phyloP scores from a whole-genome alignment of 1,139 yeast genomes.

The Taphrina flavorubra region DNA sequence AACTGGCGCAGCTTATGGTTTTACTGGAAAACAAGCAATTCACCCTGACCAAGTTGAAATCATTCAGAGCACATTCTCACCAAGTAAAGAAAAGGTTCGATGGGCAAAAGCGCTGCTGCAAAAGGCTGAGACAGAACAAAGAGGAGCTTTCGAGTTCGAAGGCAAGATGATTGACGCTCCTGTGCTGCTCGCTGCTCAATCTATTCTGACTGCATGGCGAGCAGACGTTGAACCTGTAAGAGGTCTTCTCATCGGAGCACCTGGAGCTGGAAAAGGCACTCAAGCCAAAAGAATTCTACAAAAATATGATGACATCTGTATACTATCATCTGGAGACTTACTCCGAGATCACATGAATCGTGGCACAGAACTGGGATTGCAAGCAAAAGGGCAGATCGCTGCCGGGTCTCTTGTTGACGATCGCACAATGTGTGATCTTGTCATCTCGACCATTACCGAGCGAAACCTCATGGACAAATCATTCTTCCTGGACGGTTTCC shows the following conservation, averaged over 20 bases:
- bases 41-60: conserved; percentile 31
- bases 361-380: conserved; percentile 86
- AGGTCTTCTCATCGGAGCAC: conserved; percentile 80
- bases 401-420: conserved; percentile 96
- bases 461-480: conserved; percentile 26
- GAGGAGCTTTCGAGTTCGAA: conserved; percentile 37
- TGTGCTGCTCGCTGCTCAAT: conserved; percentile 19
- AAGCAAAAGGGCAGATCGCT: conserved; percentile 98
- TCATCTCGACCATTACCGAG: conserved; percentile 55
- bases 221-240: conserved; percentile 50
- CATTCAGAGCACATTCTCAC: conserved; percentile 25
- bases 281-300: conserved; percentile 69
- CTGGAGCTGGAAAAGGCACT: conserved; percentile 94
- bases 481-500: conserved; percentile 98
- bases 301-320: conserved; percentile 57
- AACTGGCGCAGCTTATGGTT: conserved; percentile 37
- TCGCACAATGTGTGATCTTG: conserved; percentile 98
- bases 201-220: conserved; percentile 5
- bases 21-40: conserved; percentile 37
- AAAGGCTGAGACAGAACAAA: conserved; percentile 8
- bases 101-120: conserved; percentile 28
- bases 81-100: conserved; percentile 20
- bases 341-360: conserved; percentile 94
- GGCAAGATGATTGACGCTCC: conserved; percentile 41
- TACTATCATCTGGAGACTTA: conserved; percentile 91